These are phyloP conservation scores for Cystobasidium slooffiae DNA, from an alignment of 1,284 basidiomycete species.

Conservation along the genomic window DNA sequence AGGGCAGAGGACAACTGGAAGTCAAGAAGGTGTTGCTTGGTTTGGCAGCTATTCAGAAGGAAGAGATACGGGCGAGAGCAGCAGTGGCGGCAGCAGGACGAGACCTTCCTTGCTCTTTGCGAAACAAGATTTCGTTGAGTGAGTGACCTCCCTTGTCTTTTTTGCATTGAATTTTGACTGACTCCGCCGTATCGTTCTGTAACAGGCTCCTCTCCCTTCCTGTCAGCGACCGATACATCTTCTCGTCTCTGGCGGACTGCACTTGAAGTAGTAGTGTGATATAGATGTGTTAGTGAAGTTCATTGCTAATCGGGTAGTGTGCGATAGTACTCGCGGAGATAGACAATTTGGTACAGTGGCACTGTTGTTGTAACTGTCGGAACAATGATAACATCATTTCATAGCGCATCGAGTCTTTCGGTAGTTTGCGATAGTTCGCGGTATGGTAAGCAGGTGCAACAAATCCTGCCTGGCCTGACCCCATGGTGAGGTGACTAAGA, in stretches of 20 bases:
- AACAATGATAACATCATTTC: too few relatives aligned
- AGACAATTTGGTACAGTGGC: too few relatives aligned
- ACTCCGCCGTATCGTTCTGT: background rate
- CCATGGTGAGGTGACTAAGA: too few relatives aligned
- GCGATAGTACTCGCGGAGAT: too few relatives aligned
- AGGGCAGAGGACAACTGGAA: slow-evolving; percentile 19
- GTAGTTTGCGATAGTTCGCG: too few relatives aligned
- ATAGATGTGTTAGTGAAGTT: too few relatives aligned
- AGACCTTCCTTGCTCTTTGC: slow-evolving; percentile 32
- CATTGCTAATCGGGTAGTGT: too few relatives aligned
- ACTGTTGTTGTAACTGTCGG: too few relatives aligned
- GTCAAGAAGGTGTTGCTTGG: slow-evolving; percentile 37
- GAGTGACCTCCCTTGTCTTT: slow-evolving; percentile 1
- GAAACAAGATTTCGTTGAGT: slow-evolving; percentile 43
- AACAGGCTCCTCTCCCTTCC: slow-evolving; percentile 27
- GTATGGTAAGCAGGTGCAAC: too few relatives aligned
- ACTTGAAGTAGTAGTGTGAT: background rate
- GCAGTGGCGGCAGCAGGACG: background rate
- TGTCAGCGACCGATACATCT: slow-evolving; percentile 27
- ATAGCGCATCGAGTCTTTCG: too few relatives aligned
- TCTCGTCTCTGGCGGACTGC: slow-evolving; percentile 37
- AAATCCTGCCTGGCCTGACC: too few relatives aligned
- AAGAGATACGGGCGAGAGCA: slow-evolving; percentile 21
- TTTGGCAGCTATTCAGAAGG: slow-evolving; percentile 39
- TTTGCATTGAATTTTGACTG: background rate